Conservation (phyloP, 2,329 filamentous ascomycete genomes). For the Rachicladosporium sp. region DNA sequence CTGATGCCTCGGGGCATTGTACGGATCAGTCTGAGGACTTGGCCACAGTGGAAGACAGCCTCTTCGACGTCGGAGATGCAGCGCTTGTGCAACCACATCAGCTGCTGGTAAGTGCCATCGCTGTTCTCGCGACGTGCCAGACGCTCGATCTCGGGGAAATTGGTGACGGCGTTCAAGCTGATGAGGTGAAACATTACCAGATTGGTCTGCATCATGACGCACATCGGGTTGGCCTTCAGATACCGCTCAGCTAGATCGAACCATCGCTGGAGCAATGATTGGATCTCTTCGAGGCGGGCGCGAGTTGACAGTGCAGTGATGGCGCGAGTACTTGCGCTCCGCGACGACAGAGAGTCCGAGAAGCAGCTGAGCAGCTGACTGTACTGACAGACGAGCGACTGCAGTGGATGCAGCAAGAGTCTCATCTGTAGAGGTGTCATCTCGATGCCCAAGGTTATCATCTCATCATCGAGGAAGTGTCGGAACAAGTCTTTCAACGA, state of each 20-base stretch:
- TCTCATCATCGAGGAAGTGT: slow-evolving; percentile 53
- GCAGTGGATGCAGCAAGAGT: slow-evolving; percentile 56
- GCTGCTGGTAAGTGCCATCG: slow-evolving; percentile 44
- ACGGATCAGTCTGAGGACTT: slow-evolving; percentile 50
- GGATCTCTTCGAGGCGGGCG: slow-evolving; percentile 50
- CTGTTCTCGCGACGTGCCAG: slow-evolving; percentile 50
- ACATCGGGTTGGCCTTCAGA: slow-evolving; percentile 43
- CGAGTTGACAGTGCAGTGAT: slow-evolving; percentile 50
- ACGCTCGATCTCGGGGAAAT: slow-evolving; percentile 55
- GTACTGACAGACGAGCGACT: slow-evolving; percentile 52
- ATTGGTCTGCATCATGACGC: slow-evolving; percentile 51
- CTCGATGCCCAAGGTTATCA: slow-evolving; percentile 39
- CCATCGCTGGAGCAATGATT: slow-evolving; percentile 53
- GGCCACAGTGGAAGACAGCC: slow-evolving; percentile 54
- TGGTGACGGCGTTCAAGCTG: slow-evolving; percentile 54
- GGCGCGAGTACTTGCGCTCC: slow-evolving; percentile 33
- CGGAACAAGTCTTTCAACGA: slow-evolving; percentile 56
- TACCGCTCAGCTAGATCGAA: slow-evolving; percentile 50
- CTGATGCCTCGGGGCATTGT: slow-evolving; percentile 48
- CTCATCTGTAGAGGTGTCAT: slow-evolving; percentile 48
- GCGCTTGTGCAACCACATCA: slow-evolving; percentile 44
- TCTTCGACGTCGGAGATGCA: slow-evolving; percentile 54
- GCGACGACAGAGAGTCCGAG: slow-evolving; percentile 40
- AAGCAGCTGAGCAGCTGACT: slow-evolving; percentile 55
- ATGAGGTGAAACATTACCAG: slow-evolving; percentile 60